These are phyloP conservation scores for Symbiodinium pilosum DNA, from an alignment of 73 alveolate genomes.

Conservation along the genomic window DNA sequence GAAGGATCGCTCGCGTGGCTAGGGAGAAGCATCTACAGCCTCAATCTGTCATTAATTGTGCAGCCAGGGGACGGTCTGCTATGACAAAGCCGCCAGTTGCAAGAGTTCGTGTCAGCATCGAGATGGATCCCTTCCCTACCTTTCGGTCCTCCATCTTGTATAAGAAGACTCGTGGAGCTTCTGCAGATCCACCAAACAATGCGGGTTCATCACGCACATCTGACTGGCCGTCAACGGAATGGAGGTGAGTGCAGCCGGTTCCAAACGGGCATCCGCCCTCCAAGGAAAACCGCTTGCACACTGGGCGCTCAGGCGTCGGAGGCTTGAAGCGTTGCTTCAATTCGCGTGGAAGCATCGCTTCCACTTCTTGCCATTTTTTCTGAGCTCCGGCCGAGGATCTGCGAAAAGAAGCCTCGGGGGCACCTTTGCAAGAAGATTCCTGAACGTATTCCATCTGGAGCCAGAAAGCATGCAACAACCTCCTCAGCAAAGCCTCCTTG, in stretches of 20 bases:
- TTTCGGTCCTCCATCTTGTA: slow-evolving; percentile 90
- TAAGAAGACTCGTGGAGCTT: background rate
- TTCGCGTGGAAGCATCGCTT: slow-evolving; percentile 15
- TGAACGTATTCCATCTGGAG: background rate
- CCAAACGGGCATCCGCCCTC: slow-evolving; percentile 59
- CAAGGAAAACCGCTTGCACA: slow-evolving; percentile 33
- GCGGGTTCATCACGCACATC: slow-evolving; percentile 33
- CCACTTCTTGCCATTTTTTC: slow-evolving; percentile 61
- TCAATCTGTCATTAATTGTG: too few relatives aligned
- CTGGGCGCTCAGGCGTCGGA: slow-evolving; percentile 58
- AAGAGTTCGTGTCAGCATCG: slow-evolving; percentile 56
- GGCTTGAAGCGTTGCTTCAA: slow-evolving; percentile 49
- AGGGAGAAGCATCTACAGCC: too few relatives aligned
- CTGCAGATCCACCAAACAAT: background rate
- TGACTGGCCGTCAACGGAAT: slow-evolving; percentile 26
- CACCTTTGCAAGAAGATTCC: background rate
- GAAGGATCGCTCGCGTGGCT: too few relatives aligned
- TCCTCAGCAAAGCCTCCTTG: too few relatives aligned
- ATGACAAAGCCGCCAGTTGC: slow-evolving; percentile 58
- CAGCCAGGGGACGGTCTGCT: background rate
- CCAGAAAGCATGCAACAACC: too few relatives aligned
- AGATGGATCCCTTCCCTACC: slow-evolving; percentile 76
- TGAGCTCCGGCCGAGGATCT: slow-evolving; percentile 62
- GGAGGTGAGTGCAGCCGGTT: slow-evolving; percentile 43
- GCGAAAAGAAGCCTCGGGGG: background rate